These are phyloP conservation scores for Barnettozyma californica DNA, from an alignment of 805 yeast genomes.

Conservation along the genomic window DNA sequence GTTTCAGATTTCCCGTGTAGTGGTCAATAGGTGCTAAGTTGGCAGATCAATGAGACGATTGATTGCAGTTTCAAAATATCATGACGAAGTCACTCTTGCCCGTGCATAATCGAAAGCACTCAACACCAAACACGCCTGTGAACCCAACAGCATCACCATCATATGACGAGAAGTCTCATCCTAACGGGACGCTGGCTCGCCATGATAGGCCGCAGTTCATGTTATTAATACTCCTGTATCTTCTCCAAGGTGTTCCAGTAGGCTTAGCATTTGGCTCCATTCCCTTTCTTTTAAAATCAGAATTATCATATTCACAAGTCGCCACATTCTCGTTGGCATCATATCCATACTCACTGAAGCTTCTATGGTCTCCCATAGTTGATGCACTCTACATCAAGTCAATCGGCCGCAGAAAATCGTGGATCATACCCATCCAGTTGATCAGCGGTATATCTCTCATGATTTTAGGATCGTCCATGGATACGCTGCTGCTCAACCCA, in stretches of 20 bases:
- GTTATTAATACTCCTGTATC: constrained; percentile 66
- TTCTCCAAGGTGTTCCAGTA: constrained; percentile 94
- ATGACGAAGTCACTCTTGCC: constrained; percentile 6
- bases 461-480: constrained; percentile 55
- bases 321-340: constrained; percentile 90
- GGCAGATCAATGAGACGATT: not conserved
- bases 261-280: constrained; percentile 93
- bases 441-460: constrained; percentile 69
- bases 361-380: constrained; percentile 94
- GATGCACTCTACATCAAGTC: constrained; percentile 70
- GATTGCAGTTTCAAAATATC: not conserved
- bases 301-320: constrained; percentile 79
- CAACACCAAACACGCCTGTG: constrained; percentile 2
- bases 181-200: constrained; percentile 22
- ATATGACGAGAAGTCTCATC: constrained; percentile 5
- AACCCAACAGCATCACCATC: not conserved
- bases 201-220: constrained; percentile 71
- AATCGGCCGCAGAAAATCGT: constrained; percentile 80
- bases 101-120: constrained; percentile 6
- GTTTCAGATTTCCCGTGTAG: no score
- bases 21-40: no score
- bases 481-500: constrained; percentile 44
- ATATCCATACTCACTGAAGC: constrained; percentile 88
- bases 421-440: constrained; percentile 92
- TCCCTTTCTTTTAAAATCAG: constrained; percentile 82